Evolutionary conservation across 139 green algal species (phyloP).

Genomic region (Auxenochlorella protothecoides): DNA sequence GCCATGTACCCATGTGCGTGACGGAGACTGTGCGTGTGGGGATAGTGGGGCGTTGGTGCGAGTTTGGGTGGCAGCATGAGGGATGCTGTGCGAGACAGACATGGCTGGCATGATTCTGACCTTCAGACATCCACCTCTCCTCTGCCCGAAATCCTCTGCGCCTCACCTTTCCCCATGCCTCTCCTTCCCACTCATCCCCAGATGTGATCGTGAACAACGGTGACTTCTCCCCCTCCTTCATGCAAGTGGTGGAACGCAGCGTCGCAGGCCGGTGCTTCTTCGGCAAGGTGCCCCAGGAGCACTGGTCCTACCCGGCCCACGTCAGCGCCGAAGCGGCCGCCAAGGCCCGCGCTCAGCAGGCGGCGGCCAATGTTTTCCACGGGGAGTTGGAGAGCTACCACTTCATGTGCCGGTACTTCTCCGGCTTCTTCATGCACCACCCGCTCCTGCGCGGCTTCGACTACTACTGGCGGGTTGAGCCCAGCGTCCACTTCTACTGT

Average conservation of each 20-base stretch:
- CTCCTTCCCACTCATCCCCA: slow-evolving; percentile 5
- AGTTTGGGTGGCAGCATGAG: no score
- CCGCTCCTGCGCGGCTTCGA: slow-evolving; percentile 26
- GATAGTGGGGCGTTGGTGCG: background rate
- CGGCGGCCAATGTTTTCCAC: slow-evolving; percentile 15
- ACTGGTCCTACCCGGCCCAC: slow-evolving; percentile 21
- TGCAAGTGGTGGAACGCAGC: background rate
- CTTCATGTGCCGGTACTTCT: slow-evolving; percentile 32
- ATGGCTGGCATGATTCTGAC: no score
- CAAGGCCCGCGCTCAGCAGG: background rate
- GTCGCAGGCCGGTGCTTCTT: slow-evolving; percentile 4
- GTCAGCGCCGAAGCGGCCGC: slow-evolving; percentile 7
- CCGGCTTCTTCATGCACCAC: slow-evolving; percentile 27
- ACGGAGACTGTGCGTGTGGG: background rate
- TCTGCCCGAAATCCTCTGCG: no score
- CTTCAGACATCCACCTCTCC: no score
- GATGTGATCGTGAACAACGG: slow-evolving; percentile 20
- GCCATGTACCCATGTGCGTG: background rate
- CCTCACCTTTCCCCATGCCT: background rate
- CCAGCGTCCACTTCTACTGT: slow-evolving; percentile 29
- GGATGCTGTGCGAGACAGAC: no score
- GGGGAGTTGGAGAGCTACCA: slow-evolving; percentile 24
- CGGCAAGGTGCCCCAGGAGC: slow-evolving; percentile 12
- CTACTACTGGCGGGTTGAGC: slow-evolving; percentile 35
- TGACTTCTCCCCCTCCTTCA: slow-evolving; percentile 9